Percentiles rank a stretch among this genome's conserved stretches.
phyloP scores from a whole-genome alignment of 176 grass and related monocot species.

The Leersia perrieri region DNA sequence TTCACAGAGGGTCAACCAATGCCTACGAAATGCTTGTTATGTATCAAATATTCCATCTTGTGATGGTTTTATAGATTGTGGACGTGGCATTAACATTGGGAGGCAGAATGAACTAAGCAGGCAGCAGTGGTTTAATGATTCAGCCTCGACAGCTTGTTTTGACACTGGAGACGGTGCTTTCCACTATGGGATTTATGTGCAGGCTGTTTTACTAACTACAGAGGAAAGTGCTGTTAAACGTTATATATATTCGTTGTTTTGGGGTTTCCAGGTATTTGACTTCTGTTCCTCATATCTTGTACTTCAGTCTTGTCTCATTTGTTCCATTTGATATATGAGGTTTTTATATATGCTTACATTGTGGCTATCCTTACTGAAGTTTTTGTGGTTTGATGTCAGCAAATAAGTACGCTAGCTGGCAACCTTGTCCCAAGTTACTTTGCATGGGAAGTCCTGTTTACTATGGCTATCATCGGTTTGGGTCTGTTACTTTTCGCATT shows the following conservation, averaged over 20 bases:
- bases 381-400: slow-evolving; percentile 46
- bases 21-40: slow-evolving; percentile 67
- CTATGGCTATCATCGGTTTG: slow-evolving; percentile 95
- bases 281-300: not conserved
- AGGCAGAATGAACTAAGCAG: slow-evolving; percentile 17
- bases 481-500: slow-evolving; percentile 83
- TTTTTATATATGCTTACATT: slow-evolving; percentile 20
- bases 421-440: slow-evolving; percentile 92
- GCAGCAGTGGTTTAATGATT: slow-evolving; percentile 48
- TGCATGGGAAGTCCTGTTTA: slow-evolving; percentile 88
- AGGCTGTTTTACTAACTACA: slow-evolving; percentile 75
- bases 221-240: slow-evolving; percentile 57
- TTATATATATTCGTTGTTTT: slow-evolving; percentile 93
- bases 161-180: slow-evolving; percentile 33
- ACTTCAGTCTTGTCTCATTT: slow-evolving; percentile 5
- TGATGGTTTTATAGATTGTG: slow-evolving; percentile 64
- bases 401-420: slow-evolving; percentile 96
- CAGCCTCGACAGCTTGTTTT: slow-evolving; percentile 59
- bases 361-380: not conserved
- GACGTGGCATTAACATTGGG: slow-evolving; percentile 21
- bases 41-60: slow-evolving; percentile 35
- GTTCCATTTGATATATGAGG: not conserved
- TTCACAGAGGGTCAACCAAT: slow-evolving; percentile 93
- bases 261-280: slow-evolving; percentile 90
- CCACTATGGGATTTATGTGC: slow-evolving; percentile 76